Evolutionary conservation across 2,329 filamentous ascomycete genomes (phyloP), one percentile per base, ranked within the genome.

Genomic region (Cylindrodendrum hubeiense): DNA sequence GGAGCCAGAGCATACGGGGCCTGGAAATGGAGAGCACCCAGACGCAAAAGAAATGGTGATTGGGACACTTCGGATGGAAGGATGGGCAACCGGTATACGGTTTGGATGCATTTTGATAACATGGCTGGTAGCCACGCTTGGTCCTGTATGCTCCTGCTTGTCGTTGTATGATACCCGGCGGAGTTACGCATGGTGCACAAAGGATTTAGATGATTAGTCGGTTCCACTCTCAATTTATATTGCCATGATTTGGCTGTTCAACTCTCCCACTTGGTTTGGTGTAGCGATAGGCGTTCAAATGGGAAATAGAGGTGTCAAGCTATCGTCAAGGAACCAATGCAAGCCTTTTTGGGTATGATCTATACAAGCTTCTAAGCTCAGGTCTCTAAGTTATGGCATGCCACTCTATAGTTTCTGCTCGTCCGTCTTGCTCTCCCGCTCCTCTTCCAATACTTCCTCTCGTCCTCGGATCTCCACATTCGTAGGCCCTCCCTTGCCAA

Each of bases 381-480:
- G 21, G 5, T 33, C 17, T 28, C n/a, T 33, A n/a, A n/a, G n/a
- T n/a, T n/a, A 33, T 12, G 30, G 4, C 13, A 30, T 22, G 28
- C 17, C 28, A 15, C 22, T 44, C 71, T 68, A 80, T 34, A 79
- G 47, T 63, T 75, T 79, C 49, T 71, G 64, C n/a, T 59, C 69
- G 10, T 59, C 65, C 21, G 44, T 64, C 59, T 73, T 75, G n/a
- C 22, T 64, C 63, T 75, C 74, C 71, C 77, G 82, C 74, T 85
- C 82, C 74, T 84, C 83, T 17, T 71, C 76, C 65, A 89, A 65
- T 0, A 87, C 82, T 46, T 89, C 86, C 30, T 82, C 80, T 68
- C 86, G 80, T 62, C 71, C 68, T 63, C 83, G 76, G 3, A 91
- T 81, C 75, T 90, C 86, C 2, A 90, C 80, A 62, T 87, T 77